phyloP scores from a whole-genome alignment of 1,284 basidiomycete species.

The Ceraceosorus bombacis region DNA sequence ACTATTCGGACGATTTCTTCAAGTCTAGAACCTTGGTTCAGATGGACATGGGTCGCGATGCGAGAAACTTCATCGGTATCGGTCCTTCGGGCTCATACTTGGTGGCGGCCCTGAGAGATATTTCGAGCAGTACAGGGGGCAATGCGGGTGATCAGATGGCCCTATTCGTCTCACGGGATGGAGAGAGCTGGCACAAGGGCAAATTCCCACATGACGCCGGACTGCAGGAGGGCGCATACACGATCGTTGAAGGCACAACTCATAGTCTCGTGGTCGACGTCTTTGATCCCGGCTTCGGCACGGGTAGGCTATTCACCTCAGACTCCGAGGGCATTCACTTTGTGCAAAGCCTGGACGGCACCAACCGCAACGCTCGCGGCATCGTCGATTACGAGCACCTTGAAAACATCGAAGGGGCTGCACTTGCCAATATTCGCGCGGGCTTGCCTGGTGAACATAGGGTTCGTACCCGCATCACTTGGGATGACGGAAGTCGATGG shows the following conservation, averaged over 20 bases:
- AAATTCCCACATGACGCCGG: constrained; percentile 74
- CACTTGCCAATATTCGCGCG: constrained; percentile 76
- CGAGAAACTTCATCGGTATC: constrained; percentile 39
- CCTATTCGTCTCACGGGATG: constrained; percentile 40
- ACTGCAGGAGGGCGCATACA: constrained; percentile 83
- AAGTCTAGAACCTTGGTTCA: constrained; percentile 26
- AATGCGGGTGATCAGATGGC: constrained; percentile 32
- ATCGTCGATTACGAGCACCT: constrained; percentile 90
- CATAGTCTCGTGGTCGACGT: constrained; percentile 93
- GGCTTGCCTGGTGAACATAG: constrained; percentile 61
- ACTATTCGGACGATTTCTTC: constrained; percentile 42
- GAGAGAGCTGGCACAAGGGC: constrained; percentile 35
- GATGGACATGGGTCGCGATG: constrained; percentile 35
- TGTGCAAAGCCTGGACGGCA: constrained; percentile 80
- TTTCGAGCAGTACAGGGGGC: constrained; percentile 15
- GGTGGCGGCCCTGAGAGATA: constrained; percentile 40
- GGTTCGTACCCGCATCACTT: constrained; percentile 57
- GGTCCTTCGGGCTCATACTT: constrained; percentile 37
- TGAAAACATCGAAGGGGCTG: constrained; percentile 86
- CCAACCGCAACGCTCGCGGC: constrained; percentile 76
- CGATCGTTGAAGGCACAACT: constrained; percentile 83
- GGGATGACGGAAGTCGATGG: constrained; percentile 86
- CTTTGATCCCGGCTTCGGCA: constrained; percentile 49
- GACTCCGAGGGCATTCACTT: constrained; percentile 93
- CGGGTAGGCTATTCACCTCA: constrained; percentile 87